Percentiles rank a stretch among this genome's conserved stretches.
phyloP scores from a whole-genome alignment of 2,329 filamentous ascomycete genomes.

The Ascosphaera pollenicola region DNA sequence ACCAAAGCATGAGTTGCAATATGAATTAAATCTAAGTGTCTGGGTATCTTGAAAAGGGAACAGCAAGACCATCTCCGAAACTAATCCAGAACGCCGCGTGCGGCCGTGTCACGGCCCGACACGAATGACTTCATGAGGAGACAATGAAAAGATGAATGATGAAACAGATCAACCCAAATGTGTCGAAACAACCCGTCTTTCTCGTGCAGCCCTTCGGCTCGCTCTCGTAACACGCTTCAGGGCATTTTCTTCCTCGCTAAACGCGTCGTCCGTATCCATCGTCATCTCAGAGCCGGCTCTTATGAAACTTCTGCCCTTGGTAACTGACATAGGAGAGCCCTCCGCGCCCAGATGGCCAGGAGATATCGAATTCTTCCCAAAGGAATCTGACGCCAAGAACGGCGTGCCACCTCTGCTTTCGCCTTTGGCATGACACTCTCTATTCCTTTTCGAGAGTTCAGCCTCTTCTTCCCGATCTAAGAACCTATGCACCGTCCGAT shows the following conservation, averaged over 20 bases:
- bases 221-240: constrained; percentile 14
- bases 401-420: no score
- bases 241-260: constrained; percentile 8
- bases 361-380: no score
- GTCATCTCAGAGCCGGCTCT: constrained; percentile 17
- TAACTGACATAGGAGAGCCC: constrained; percentile 1
- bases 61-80: no score
- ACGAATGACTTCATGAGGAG: neutral
- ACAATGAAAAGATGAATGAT: neutral
- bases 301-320: constrained; percentile 13
- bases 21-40: no score
- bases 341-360: no score
- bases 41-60: neutral
- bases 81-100: no score
- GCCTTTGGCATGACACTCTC: constrained; percentile 12
- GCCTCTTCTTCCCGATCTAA: constrained; percentile 47
- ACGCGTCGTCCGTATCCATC: constrained; percentile 18
- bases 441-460: constrained; percentile 14
- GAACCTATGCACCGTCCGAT: constrained; percentile 72
- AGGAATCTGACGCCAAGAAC: no score
- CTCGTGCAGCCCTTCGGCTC: constrained; percentile 12
- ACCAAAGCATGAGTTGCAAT: no score
- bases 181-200: constrained; percentile 17
- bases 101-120: no score
- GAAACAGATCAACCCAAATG: neutral